Percentiles rank a stretch among this genome's conserved stretches.
These are phyloP conservation scores for Lasiodiplodia citricola DNA, from an alignment of 2,329 filamentous ascomycete genomes.

Conservation along the genomic window DNA sequence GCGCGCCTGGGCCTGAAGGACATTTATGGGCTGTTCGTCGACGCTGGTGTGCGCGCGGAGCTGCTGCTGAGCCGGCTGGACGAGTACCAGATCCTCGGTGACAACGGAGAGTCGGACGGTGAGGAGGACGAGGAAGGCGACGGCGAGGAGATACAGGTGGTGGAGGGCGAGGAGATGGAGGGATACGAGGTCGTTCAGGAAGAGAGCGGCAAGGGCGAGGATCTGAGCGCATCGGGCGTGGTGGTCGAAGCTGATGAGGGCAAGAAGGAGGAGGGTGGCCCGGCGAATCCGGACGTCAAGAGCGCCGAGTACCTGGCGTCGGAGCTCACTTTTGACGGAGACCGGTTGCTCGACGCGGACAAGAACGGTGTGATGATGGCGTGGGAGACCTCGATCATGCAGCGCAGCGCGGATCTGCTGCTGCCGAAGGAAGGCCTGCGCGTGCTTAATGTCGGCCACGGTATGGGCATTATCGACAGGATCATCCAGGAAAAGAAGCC, in stretches of 20 bases:
- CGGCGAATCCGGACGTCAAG: constrained; percentile 43
- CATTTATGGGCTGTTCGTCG: constrained; percentile 82
- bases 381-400: constrained; percentile 59
- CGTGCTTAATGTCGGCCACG: constrained; percentile 57
- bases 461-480: constrained; percentile 58
- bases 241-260: constrained; percentile 14
- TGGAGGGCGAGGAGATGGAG: constrained; percentile 29
- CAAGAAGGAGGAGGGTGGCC: constrained; percentile 30
- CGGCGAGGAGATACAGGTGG: constrained; percentile 29
- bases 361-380: constrained; percentile 61
- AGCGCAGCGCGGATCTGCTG: constrained; percentile 50
- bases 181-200: constrained; percentile 55
- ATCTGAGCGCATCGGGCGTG: constrained; percentile 20
- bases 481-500: constrained; percentile 53
- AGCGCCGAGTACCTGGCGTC: constrained; percentile 49
- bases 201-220: constrained; percentile 46
- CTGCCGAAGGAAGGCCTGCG: constrained; percentile 46
- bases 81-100: constrained; percentile 75
- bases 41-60: constrained; percentile 90
- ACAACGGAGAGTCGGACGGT: constrained; percentile 58
- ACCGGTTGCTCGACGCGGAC: constrained; percentile 53
- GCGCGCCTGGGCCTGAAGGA: constrained; percentile 67
- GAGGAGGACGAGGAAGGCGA: constrained; percentile 50
- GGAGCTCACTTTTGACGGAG: constrained; percentile 53
- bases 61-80: constrained; percentile 82